A percentile compares a stretch with the other conserved stretches of the same genome.
phyloP scores from a whole-genome alignment of 2,329 filamentous ascomycete genomes.

The Ceratocystiopsis sp. region DNA sequence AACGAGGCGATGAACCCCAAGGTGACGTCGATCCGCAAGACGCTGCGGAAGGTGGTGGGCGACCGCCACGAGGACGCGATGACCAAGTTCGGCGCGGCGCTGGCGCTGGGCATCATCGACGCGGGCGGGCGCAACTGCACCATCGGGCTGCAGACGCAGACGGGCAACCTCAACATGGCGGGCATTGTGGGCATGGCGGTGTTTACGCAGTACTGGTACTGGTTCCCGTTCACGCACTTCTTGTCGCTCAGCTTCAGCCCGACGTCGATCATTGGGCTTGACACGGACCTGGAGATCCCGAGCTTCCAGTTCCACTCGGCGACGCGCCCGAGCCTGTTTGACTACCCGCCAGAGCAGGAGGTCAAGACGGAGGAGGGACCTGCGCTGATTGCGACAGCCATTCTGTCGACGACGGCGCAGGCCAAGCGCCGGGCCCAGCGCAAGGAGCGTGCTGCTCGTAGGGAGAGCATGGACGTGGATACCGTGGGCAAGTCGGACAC shows the following conservation, averaged over 20 bases:
- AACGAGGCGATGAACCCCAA: constrained; percentile 98
- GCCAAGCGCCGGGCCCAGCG: constrained; percentile 88
- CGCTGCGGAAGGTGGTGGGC: constrained; percentile 79
- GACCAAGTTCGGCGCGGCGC: constrained; percentile 93
- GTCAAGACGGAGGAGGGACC: constrained; percentile 88
- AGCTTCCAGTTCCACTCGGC: constrained; percentile 93
- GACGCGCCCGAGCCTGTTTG: constrained; percentile 85
- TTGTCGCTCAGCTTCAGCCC: constrained; percentile 91
- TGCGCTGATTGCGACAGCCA: constrained; percentile 84
- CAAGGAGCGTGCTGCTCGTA: constrained; percentile 76
- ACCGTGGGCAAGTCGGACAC: constrained; percentile 47
- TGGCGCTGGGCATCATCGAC: constrained; percentile 93
- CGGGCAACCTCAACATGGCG: constrained; percentile 95
- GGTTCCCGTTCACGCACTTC: constrained; percentile 99
- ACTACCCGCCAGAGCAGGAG: constrained; percentile 94
- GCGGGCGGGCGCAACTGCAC: constrained; percentile 97
- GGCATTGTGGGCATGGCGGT: constrained; percentile 96
- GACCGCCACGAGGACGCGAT: constrained; percentile 97
- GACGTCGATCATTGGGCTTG: constrained; percentile 85
- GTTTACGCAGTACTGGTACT: constrained; percentile 99
- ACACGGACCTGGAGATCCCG: constrained; percentile 84
- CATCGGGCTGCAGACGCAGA: constrained; percentile 92
- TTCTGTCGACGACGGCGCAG: constrained; percentile 90
- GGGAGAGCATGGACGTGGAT: constrained; percentile 93
- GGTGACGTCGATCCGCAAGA: constrained; percentile 78